phyloP scores from a whole-genome alignment of 2,329 filamentous ascomycete species.

The Cladosporium sp. region DNA sequence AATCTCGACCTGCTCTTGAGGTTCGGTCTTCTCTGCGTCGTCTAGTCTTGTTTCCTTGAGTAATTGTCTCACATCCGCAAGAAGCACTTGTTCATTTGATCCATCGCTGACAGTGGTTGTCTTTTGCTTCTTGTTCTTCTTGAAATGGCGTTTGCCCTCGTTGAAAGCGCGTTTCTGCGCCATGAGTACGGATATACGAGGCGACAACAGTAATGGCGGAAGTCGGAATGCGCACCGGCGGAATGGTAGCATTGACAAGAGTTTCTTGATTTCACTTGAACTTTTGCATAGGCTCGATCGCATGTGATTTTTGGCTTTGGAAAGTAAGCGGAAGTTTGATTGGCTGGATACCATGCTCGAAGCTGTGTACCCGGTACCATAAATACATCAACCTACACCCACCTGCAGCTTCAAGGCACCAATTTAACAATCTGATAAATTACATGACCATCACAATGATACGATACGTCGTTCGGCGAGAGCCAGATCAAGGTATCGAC shows the following conservation, averaged over 20 bases:
- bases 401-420: no score
- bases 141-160: constrained; percentile 35
- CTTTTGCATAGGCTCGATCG: neutral
- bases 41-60: constrained; percentile 32
- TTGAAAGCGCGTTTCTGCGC: constrained; percentile 35
- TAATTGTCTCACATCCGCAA: constrained; percentile 42
- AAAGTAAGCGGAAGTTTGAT: neutral
- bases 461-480: no score
- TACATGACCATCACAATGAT: no score
- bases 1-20: constrained; percentile 61
- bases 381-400: neutral
- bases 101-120: constrained; percentile 41
- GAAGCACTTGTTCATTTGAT: constrained; percentile 46
- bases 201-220: neutral
- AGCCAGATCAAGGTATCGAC: no score
- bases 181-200: constrained; percentile 17
- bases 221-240: constrained; percentile 6
- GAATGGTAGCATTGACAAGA: constrained; percentile 7
- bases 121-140: constrained; percentile 47
- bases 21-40: constrained; percentile 15
- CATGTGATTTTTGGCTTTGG: neutral
- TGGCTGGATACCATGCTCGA: neutral
- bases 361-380: neutral
- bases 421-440: no score
- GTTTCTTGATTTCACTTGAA: neutral